A percentile compares a stretch with the other conserved stretches of the same genome.
Conservation (phyloP, 1,284 basidiomycete species). For the Rhodotorula sp. region DNA sequence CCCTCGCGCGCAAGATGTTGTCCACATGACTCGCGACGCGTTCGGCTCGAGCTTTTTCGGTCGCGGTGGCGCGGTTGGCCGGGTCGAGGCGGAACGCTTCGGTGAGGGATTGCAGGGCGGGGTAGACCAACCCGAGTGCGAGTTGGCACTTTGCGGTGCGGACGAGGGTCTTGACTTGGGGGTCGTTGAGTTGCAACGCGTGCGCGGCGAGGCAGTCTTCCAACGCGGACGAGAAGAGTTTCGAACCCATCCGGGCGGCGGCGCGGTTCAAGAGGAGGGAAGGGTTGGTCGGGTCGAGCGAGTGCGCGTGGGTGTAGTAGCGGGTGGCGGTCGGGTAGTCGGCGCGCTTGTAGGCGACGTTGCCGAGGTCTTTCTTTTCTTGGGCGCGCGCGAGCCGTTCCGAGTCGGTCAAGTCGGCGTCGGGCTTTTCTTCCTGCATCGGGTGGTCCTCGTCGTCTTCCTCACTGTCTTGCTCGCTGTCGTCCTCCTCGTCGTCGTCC, state of each 20-base stretch:
- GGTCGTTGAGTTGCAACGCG: conserved; percentile 55
- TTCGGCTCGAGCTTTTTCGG: conserved; percentile 60
- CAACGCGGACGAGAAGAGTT: conserved; percentile 69
- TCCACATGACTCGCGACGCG: conserved; percentile 68
- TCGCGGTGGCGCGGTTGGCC: conserved; percentile 64
- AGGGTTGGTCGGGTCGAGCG: conserved; percentile 65
- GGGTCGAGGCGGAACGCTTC: conserved; percentile 49
- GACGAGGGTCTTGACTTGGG: conserved; percentile 66
- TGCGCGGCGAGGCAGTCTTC: conserved; percentile 74
- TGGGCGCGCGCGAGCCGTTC: conserved; percentile 24
- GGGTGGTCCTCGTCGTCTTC: conserved; percentile 8
- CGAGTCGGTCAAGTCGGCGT: conserved; percentile 21
- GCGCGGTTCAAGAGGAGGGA: conserved; percentile 80
- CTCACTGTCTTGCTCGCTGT: conserved; percentile 4
- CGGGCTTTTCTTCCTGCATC: conserved; percentile 23
- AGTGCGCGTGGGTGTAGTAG: conserved; percentile 74
- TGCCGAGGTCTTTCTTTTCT: conserved; percentile 33
- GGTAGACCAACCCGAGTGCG: conserved; percentile 65
- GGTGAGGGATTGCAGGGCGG: conserved; percentile 54
- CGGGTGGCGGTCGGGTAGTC: conserved; percentile 59
- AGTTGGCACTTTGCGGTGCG: conserved; percentile 76
- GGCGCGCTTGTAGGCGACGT: conserved; percentile 33
- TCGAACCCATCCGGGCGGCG: conserved; percentile 77
- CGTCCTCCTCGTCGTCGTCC: conserved; percentile 2
- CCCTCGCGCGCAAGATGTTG: conserved; percentile 62